Base-by-base conservation (phyloP, 345 rosid genomes). In the Hypericum androsaemum region DNA sequence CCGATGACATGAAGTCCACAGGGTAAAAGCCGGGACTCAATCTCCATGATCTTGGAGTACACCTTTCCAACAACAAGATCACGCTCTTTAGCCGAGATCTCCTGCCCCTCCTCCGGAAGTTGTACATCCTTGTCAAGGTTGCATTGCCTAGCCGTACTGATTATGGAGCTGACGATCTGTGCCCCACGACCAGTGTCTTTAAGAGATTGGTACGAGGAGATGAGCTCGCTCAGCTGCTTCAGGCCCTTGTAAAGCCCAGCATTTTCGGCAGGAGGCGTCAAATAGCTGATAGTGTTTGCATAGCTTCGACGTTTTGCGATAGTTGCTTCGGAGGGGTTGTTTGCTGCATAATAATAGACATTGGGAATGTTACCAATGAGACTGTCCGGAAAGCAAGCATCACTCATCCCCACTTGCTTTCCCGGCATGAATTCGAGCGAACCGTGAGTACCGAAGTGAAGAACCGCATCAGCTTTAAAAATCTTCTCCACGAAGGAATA, bases 341-440 rank as follows among this genome's bases (percentile, higher is more conserved):
- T 92, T 0, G 98, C 96, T 6, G 98, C 98, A 37, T 92, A 92
- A 51, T 92, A 92, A 63, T 92, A 92, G 0, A 92, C 84, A 62
- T 92, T 92, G 7, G 98, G 98, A 37, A 92, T 92, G 49, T 92
- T 92, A 52, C 98, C 98, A 3, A 92, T 92, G 38, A 92, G 96
- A 71, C 96, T 88, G 57, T 92, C 98, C 0, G 98, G 98, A 65
- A 58, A 92, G 57, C 98, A 92, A 47, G 59, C 94, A 47, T 92
- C 98, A 14, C 98, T 92, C 98, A 92, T 92, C 51, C 98, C 98
- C 66, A 92, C 98, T 80, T 92, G 98, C 73, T 92, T 92, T 56
- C 98, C 98, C 0, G 98, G 98, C 98, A 92, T 92, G 68, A 92
- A 92, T 77, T 92, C 96, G 0, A 92, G 95, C 0, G 96, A 92